phyloP scores from a whole-genome alignment of 805 yeast species.

The Metschnikowia henanensis region DNA sequence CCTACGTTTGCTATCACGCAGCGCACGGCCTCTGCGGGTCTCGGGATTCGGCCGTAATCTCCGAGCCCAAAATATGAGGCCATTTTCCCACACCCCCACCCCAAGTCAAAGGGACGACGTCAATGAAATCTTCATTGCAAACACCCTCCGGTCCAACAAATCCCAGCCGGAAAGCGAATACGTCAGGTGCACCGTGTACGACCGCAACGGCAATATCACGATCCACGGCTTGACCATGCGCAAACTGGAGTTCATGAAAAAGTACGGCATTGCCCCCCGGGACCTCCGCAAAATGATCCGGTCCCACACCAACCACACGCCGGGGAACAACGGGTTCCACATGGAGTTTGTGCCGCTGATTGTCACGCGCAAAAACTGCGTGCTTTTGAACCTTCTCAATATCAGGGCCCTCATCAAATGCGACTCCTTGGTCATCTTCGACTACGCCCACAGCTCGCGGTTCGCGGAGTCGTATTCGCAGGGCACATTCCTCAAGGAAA shows the following conservation, averaged over 20 bases:
- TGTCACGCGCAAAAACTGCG: constrained; percentile 46
- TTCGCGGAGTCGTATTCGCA: constrained; percentile 47
- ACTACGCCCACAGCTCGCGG: constrained; percentile 19
- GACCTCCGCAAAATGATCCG: constrained; percentile 56
- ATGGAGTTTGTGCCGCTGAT: constrained; percentile 59
- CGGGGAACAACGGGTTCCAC: constrained; percentile 22
- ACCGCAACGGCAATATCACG: constrained; percentile 42
- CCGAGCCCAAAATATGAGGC: not conserved
- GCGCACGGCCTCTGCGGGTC: not conserved
- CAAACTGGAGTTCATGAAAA: constrained; percentile 42
- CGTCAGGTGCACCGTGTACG: constrained; percentile 51
- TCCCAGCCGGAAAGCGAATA: constrained; percentile 31
- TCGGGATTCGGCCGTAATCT: not conserved
- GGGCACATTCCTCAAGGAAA: constrained; percentile 42
- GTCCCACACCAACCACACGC: constrained; percentile 16
- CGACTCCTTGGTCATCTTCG: constrained; percentile 54
- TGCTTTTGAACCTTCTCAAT: constrained; percentile 48
- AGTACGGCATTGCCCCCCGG: constrained; percentile 51
- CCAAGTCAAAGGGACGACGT: constrained; percentile 2
- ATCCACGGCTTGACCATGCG: constrained; percentile 46
- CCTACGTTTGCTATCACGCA: not conserved
- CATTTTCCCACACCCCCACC: not conserved
- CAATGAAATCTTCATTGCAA: constrained; percentile 19
- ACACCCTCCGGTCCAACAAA: constrained; percentile 18
- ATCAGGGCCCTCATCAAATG: constrained; percentile 52